Conservation (phyloP, 2,329 filamentous ascomycete species). For the Penicillium vulpinum region DNA sequence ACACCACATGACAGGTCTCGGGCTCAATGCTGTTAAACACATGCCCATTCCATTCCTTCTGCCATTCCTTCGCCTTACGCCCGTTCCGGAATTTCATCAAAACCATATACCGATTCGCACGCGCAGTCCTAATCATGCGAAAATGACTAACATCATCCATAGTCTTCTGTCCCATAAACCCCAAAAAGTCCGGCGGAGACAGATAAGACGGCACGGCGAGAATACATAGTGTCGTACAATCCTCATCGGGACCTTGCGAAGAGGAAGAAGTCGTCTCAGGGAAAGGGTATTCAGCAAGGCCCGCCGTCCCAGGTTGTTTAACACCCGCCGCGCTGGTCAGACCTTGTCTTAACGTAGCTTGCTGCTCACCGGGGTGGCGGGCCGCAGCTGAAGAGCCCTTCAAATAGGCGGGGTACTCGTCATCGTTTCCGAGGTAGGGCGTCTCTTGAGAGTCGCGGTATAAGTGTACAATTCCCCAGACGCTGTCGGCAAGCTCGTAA, state of each 20-base stretch:
- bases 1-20: slow-evolving; percentile 92
- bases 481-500: slow-evolving; percentile 71
- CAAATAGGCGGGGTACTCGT: slow-evolving; percentile 48
- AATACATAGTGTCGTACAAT: slow-evolving; percentile 87
- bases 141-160: slow-evolving; percentile 87
- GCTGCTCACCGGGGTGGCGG: slow-evolving; percentile 28
- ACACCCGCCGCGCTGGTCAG: slow-evolving; percentile 17
- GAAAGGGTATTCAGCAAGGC: slow-evolving; percentile 18
- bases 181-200: slow-evolving; percentile 84
- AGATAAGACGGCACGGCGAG: slow-evolving; percentile 93
- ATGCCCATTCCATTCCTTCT: slow-evolving; percentile 85
- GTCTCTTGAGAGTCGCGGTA: slow-evolving; percentile 84
- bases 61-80: slow-evolving; percentile 74
- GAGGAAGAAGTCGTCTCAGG: slow-evolving; percentile 17
- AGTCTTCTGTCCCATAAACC: slow-evolving; percentile 86
- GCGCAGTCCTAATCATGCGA: slow-evolving; percentile 85
- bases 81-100: slow-evolving; percentile 87
- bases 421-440: slow-evolving; percentile 52
- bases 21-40: slow-evolving; percentile 93
- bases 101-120: slow-evolving; percentile 90
- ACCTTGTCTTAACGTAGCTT: slow-evolving; percentile 11
- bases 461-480: slow-evolving; percentile 91
- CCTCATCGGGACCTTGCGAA: slow-evolving; percentile 43
- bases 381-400: slow-evolving; percentile 41
- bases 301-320: not conserved